phyloP scores from a whole-genome alignment of 495 filamentous ascomycete species.

The Penicillium fimorum region DNA sequence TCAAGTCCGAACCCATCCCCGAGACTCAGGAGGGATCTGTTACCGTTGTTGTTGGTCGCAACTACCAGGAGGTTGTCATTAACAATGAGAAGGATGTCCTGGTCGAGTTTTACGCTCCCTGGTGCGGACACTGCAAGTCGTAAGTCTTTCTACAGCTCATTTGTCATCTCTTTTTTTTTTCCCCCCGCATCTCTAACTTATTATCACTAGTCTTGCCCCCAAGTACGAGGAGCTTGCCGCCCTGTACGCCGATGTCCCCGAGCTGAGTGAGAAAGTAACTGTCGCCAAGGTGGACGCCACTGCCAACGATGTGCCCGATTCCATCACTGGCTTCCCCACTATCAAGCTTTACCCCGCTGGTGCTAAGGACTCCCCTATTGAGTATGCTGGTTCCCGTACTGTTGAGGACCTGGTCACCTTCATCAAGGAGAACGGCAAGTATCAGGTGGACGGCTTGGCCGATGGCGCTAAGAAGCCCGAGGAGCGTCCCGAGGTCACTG shows the following conservation, averaged over 20 bases:
- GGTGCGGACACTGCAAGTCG: conserved; percentile 99
- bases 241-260: conserved; percentile 69
- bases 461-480: conserved; percentile 45
- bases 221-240: conserved; percentile 80
- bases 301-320: conserved; percentile 92
- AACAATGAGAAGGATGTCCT: conserved; percentile 96
- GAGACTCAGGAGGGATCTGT: conserved; percentile 92
- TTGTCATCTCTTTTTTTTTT: not conserved
- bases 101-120: conserved; percentile 97
- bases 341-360: conserved; percentile 98
- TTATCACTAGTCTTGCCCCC: conserved; percentile 53
- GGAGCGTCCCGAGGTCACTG: conserved; percentile 30
- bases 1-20: conserved; percentile 97
- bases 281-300: conserved; percentile 99
- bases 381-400: conserved; percentile 85
- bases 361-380: conserved; percentile 77
- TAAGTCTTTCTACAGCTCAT: conserved; percentile 30
- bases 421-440: conserved; percentile 90
- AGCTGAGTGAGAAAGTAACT: conserved; percentile 76
- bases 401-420: conserved; percentile 93
- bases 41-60: conserved; percentile 86
- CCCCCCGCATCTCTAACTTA: not conserved
- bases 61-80: conserved; percentile 88
- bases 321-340: conserved; percentile 97
- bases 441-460: conserved; percentile 65